Conservation (phyloP, 257 asterid species). For the Solanum rostratum region DNA sequence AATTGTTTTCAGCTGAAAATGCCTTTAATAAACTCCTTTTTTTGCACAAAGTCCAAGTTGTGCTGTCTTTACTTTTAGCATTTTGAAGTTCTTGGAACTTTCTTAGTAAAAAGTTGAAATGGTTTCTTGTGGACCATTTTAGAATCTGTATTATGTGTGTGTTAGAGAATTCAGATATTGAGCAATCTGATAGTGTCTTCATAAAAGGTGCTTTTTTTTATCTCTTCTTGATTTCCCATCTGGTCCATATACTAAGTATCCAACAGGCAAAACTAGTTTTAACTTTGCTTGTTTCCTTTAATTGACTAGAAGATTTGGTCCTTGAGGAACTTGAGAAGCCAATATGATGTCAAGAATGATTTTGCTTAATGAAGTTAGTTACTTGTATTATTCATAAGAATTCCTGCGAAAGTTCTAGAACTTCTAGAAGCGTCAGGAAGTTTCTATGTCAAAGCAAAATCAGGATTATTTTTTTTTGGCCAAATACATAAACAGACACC, state of each 20-base stretch:
- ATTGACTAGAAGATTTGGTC: not conserved
- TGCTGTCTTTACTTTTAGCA: not conserved
- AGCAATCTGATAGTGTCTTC: not conserved
- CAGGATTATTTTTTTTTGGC: no score
- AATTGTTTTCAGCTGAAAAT: conserved; percentile 3
- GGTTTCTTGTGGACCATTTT: conserved; percentile 1
- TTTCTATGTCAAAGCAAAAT: not conserved
- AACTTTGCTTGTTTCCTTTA: not conserved
- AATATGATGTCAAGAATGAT: conserved; percentile 3
- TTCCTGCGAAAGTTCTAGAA: not conserved
- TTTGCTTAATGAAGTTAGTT: not conserved
- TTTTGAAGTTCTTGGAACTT: not conserved
- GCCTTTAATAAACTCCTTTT: not conserved
- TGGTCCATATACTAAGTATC: not conserved
- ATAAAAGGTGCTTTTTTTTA: not conserved
- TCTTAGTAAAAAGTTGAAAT: not conserved
- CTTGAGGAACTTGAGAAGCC: not conserved
- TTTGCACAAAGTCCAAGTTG: not conserved
- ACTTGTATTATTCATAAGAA: not conserved
- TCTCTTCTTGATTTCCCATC: not conserved
- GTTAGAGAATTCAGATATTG: not conserved
- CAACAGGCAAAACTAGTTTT: not conserved
- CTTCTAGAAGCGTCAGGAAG: not conserved
- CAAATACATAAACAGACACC: no score
- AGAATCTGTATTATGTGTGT: conserved; percentile 1